A percentile compares a stretch with the other conserved stretches of the same genome.
phyloP scores from a whole-genome alignment of 768 basidiomycete genomes.

The Daedaleopsis nitida region DNA sequence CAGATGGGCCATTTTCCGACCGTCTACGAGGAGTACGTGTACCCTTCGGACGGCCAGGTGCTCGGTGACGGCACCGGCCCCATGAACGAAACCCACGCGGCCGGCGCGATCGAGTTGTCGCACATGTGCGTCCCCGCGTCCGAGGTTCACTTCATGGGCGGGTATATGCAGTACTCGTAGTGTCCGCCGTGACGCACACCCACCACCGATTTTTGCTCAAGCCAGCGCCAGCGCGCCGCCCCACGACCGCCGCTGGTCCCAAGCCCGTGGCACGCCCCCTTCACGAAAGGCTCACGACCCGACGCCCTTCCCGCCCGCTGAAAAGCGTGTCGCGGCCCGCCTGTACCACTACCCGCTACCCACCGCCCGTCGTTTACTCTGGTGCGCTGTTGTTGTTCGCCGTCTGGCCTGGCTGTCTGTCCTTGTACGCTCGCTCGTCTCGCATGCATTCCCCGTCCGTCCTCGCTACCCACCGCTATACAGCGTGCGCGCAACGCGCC shows the following conservation, averaged over 20 bases:
- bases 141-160: slow-evolving; percentile 19
- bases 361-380: slow-evolving; percentile 2
- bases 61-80: background rate
- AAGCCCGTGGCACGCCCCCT: background rate
- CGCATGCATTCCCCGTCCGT: slow-evolving; percentile 5
- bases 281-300: background rate
- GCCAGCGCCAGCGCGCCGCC: too few species aligned
- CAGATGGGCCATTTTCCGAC: slow-evolving; percentile 15
- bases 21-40: slow-evolving; percentile 19
- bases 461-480: slow-evolving; percentile 4
- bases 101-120: slow-evolving; percentile 23
- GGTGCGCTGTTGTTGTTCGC: slow-evolving; percentile 1
- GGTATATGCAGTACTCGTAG: slow-evolving; percentile 23
- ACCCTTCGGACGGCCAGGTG: slow-evolving; percentile 6
- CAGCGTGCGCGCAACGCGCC: background rate
- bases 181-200: background rate
- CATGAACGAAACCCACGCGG: slow-evolving; percentile 17
- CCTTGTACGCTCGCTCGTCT: slow-evolving; percentile 1
- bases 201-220: background rate
- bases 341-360: slow-evolving; percentile 1
- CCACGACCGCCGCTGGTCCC: background rate
- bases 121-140: slow-evolving; percentile 24
- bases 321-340: slow-evolving; percentile 1
- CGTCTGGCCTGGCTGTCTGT: slow-evolving; percentile 1
- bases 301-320: background rate